Base-by-base conservation (phyloP, 2,329 filamentous ascomycete genomes). In the Trichoderma aggressivum region DNA sequence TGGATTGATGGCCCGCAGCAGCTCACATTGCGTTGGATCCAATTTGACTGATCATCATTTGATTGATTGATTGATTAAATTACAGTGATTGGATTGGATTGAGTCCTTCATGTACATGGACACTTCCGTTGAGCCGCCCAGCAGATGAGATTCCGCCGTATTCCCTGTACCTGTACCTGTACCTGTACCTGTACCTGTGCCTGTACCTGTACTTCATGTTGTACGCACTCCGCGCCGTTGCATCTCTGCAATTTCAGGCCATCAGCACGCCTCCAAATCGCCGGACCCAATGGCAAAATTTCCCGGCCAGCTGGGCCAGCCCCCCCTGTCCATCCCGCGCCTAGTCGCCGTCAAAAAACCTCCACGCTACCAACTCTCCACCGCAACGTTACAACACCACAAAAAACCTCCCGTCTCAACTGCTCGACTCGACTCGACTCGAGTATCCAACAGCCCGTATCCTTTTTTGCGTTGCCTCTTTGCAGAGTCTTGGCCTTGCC, bases 361-460 rank as follows among this genome's bases (percentile, higher is more conserved):
- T 70, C 70, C 61, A 70, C 64, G 71, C 68, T 65, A 71, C 70
- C 62, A 56, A 36, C 50, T 26, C 65, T 63, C 68, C 71, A 47
- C 71, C 71, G 71, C 71, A 72, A 72, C 71, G 71, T 72, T 72
- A 72, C 71, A 72, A 67, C 71, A 70, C 67, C 68, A 70, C 58
- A 62, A 61, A 63, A 62, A 61, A 63, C 68, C 68, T 70, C 61
- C 47, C 24, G 10, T n/a, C 39, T 43, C 18, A 11, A 69, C 53
- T 62, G 34, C 68, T 36, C 18, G 36, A 30, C 47, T 47, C 26
- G 14, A n/a, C 43, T 53, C 30, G 30, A 32, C 30, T 32, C 2
- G n/a, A n/a, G n/a, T n/a, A n/a, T 55, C 39, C 47, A 47, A 36
- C 66, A 8, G n/a, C 34, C 16, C 26, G 26, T 43, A 43, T 43